Percentiles rank a stretch among this genome's conserved stretches.
Evolutionary conservation across 441 rosid genomes (phyloP).

Genomic region (Euphorbia schlechtendalii): DNA sequence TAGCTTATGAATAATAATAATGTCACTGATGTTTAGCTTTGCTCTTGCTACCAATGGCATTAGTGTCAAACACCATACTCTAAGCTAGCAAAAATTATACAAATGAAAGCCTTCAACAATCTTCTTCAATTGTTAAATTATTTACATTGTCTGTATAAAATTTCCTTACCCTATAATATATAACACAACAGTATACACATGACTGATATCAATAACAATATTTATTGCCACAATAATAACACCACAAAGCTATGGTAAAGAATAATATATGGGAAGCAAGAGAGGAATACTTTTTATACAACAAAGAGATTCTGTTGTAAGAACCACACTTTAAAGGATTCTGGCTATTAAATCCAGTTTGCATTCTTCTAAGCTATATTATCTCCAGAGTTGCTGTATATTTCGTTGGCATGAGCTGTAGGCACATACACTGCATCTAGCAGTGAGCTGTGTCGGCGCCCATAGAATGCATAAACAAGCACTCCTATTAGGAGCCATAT

Average conservation of each 20-base stretch:
- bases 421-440: conserved; percentile 70
- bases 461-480: conserved; percentile 61
- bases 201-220: conserved; percentile 3
- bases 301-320: conserved; percentile 23
- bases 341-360: not conserved
- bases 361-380: conserved; percentile 31
- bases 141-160: conserved; percentile 18
- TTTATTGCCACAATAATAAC: not conserved
- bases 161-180: conserved; percentile 5
- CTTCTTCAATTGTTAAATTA: conserved; percentile 12
- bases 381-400: conserved; percentile 38
- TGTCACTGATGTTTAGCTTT: not conserved
- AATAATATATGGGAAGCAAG: not conserved
- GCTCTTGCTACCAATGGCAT: not conserved
- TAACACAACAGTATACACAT: conserved; percentile 7
- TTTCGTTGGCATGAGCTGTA: conserved; percentile 56
- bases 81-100: not conserved
- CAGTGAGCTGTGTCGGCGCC: conserved; percentile 64
- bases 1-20: too few relatives aligned
- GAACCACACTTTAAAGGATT: not conserved
- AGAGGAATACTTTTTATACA: conserved; percentile 13
- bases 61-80: not conserved
- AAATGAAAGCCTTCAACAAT: too few relatives aligned
- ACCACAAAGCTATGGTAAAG: not conserved
- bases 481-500: conserved; percentile 71